phyloP scores from a whole-genome alignment of 768 basidiomycete species.

The Kondoa malvinella region DNA sequence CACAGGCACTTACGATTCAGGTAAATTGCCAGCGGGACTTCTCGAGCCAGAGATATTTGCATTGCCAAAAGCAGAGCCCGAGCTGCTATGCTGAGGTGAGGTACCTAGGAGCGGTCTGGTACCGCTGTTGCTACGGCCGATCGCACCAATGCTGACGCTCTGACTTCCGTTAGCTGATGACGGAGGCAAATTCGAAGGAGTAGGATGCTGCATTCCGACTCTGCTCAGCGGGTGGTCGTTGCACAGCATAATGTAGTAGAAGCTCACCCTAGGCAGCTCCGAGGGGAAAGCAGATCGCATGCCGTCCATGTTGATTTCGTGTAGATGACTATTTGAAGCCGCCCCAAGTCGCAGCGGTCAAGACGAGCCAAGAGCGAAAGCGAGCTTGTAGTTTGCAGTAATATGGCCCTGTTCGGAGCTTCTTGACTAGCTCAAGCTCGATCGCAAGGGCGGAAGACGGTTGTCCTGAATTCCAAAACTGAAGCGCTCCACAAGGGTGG shows the following conservation, averaged over 20 bases:
- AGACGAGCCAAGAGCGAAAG: too few species aligned
- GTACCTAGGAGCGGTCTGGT: neutral
- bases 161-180: neutral
- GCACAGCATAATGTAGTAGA: too few species aligned
- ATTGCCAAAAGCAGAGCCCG: neutral
- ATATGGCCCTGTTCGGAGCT: too few species aligned
- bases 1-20: neutral
- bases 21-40: neutral
- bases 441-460: too few species aligned
- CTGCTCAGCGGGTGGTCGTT: too few species aligned
- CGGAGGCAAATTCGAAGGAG: too few species aligned
- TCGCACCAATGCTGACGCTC: neutral
- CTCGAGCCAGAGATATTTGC: neutral
- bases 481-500: too few species aligned
- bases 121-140: neutral
- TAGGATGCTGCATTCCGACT: too few species aligned
- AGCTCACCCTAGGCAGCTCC: neutral
- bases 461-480: too few species aligned
- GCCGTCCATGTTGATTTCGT: neutral
- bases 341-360: too few species aligned
- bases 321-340: neutral
- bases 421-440: too few species aligned
- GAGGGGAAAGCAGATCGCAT: neutral
- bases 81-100: neutral
- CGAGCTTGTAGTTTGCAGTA: too few species aligned